Evolutionary conservation across 345 rosid species (phyloP).

Genomic region (Populus pruinosa): DNA sequence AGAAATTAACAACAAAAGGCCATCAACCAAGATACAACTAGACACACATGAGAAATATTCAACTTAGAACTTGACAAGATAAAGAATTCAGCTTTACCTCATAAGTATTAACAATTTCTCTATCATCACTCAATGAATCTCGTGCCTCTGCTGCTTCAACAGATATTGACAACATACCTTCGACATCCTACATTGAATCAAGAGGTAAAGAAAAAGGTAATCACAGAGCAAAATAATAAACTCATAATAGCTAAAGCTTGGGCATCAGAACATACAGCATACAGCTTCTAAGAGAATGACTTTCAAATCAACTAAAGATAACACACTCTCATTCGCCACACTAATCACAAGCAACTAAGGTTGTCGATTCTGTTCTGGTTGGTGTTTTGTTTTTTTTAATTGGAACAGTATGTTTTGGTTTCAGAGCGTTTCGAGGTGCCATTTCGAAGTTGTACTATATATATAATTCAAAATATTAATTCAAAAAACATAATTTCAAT

Average conservation of each 20-base stretch:
- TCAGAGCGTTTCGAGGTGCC: too few species aligned
- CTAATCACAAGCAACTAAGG: background rate
- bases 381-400: too few species aligned
- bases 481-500: too few species aligned
- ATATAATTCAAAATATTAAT: too few species aligned
- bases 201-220: constrained; percentile 7
- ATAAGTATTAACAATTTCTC: constrained; percentile 84
- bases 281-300: background rate
- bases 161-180: constrained; percentile 99
- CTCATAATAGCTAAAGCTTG: constrained; percentile 15
- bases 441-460: too few species aligned
- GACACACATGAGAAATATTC: background rate
- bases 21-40: background rate
- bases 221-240: background rate
- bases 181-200: constrained; percentile 66
- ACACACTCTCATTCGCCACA: background rate
- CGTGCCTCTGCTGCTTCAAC: constrained; percentile 95
- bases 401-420: too few species aligned
- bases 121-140: constrained; percentile 91
- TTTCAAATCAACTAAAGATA: background rate
- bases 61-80: background rate
- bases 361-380: too few species aligned
- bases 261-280: background rate
- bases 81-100: constrained; percentile 50
- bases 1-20: constrained; percentile 15